Evolutionary conservation across 257 asterid genomes (phyloP).

Genomic region (Lithospermum erythrorhizon): DNA sequence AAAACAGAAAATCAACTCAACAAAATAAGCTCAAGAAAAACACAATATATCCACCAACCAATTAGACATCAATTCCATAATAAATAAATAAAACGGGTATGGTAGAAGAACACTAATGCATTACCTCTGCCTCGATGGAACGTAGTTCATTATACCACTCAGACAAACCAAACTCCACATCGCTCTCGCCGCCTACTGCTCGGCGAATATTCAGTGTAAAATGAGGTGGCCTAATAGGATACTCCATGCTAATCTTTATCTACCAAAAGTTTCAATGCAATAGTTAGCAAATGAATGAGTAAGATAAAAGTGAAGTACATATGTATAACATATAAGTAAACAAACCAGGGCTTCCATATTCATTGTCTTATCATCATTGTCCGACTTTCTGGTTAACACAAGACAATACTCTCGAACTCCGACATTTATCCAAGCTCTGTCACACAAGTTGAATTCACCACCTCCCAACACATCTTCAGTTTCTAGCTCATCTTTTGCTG

Average conservation of each 20-base stretch:
- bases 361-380: constrained; percentile 31
- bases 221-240: constrained; percentile 88
- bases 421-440: constrained; percentile 49
- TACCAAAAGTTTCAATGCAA: constrained; percentile 19
- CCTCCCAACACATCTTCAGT: constrained; percentile 21
- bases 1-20: neutral
- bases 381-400: constrained; percentile 44
- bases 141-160: constrained; percentile 85
- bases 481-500: constrained; percentile 40
- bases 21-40: too few relatives aligned
- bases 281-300: constrained; percentile 5
- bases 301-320: constrained; percentile 4
- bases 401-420: constrained; percentile 56
- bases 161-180: constrained; percentile 31
- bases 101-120: neutral
- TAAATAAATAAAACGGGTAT: neutral
- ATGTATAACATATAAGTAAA: constrained; percentile 2
- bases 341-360: constrained; percentile 78
- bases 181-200: constrained; percentile 32
- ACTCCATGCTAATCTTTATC: constrained; percentile 69
- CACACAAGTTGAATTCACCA: constrained; percentile 17
- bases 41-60: neutral
- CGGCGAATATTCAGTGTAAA: constrained; percentile 38
- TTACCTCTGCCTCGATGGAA: constrained; percentile 95
- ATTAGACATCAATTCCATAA: neutral